Evolutionary conservation across 2,329 filamentous ascomycete species (phyloP), one percentile per base, ranked within the genome.

Genomic region (Monilinia fructicola): DNA sequence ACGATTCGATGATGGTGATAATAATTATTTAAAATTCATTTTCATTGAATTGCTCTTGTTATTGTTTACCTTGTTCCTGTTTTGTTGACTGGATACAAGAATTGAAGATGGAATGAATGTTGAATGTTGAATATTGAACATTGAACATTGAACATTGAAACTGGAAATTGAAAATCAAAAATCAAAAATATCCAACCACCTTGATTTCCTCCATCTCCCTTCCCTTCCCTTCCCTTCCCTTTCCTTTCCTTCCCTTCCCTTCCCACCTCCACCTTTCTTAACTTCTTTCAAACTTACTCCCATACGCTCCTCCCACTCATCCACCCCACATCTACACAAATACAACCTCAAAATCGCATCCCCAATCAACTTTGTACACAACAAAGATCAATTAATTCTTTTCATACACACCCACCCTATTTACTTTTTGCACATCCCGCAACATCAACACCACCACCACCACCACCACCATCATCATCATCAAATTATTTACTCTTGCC

Each of bases 321-420:
- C 44, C 56, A 60, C 58, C 58, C 44, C 58, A 60, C 44, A 60
- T 60, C 44, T 23, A 60, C 58, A 50, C 58, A 60, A 60, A 60
- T 60, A 60, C 58, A 60, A 60, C 58, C 28, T 60, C 58, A 50
- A 50, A 60, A 60, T 60, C 58, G 28, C 44, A 48, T 50, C 58
- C 58, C 58, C 58, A 60, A 61, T 61, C 58, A 61, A 2, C n/a
- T 50, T 26, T 23, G 44, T 48, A 48, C 18, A 48, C 44, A 48
- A n/a, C n/a, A n/a, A n/a, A 9, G 21, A 48, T 0, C 40, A 42
- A 42, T 42, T 16, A 16, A 42, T 42, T 16, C 40, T 42, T 35
- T 35, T 35, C 31, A 35, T 35, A 35, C 31, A 35, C 31, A 35
- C 31, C 31, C 31, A 35, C 31, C 31, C 31, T 35, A 35, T 35